A percentile compares a stretch with the other conserved stretches of the same genome.
phyloP scores from a whole-genome alignment of 495 filamentous ascomycete species.

The Talaromyces adpressus region DNA sequence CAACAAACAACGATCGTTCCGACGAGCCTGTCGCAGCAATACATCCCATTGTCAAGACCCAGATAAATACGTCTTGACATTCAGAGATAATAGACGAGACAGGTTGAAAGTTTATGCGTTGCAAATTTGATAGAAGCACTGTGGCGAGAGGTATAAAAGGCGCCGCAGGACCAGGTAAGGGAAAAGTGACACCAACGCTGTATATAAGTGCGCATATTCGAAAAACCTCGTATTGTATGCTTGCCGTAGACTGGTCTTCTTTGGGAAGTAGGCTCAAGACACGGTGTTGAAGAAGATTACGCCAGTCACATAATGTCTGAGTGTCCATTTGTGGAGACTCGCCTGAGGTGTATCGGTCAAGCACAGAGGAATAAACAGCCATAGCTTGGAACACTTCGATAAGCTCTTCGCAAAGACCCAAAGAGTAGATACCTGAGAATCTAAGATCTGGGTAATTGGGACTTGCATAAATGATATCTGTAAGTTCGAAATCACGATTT shows the following conservation, averaged over 20 bases:
- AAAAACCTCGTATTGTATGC: constrained; percentile 27
- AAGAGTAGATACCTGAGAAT: constrained; percentile 18
- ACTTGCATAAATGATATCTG: constrained; percentile 10
- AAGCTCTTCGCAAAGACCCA: constrained; percentile 27
- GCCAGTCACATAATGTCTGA: constrained; percentile 29
- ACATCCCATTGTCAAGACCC: constrained; percentile 29
- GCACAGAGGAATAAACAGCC: constrained; percentile 21
- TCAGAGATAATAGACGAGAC: not conserved
- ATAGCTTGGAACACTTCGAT: constrained; percentile 25
- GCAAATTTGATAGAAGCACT: constrained; percentile 12
- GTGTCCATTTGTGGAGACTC: constrained; percentile 10
- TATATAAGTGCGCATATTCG: constrained; percentile 28
- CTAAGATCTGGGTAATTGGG: constrained; percentile 15
- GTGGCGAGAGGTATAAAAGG: constrained; percentile 23
- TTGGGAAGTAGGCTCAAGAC: constrained; percentile 21
- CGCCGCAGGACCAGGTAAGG: constrained; percentile 29
- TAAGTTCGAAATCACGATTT: constrained; percentile 12
- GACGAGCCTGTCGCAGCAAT: constrained; percentile 24
- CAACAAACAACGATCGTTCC: constrained; percentile 26
- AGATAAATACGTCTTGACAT: constrained; percentile 15
- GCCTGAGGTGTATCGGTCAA: constrained; percentile 14
- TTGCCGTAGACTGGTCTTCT: not conserved
- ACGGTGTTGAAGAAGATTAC: constrained; percentile 28
- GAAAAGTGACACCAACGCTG: constrained; percentile 31
- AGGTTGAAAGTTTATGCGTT: not conserved